Conservation (phyloP, 495 filamentous ascomycete genomes). For the Trichoderma erinaceum region DNA sequence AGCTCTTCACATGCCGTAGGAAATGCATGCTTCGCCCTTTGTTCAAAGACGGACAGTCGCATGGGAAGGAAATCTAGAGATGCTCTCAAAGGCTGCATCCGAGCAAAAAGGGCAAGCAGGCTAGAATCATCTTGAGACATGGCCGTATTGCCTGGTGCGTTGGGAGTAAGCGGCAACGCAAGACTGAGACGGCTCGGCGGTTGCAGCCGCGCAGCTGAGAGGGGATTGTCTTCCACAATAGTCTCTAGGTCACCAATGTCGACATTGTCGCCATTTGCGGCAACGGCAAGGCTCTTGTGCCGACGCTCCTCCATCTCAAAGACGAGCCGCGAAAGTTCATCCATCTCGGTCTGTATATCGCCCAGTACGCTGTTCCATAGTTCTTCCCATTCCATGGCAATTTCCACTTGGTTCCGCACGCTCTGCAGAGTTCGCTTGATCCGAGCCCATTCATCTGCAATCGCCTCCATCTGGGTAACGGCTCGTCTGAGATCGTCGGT, state of each 20-base stretch:
- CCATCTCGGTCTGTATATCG: conserved; percentile 87
- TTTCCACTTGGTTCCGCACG: conserved; percentile 84
- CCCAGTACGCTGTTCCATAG: conserved; percentile 89
- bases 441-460: conserved; percentile 75
- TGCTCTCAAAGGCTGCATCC: conserved; percentile 89
- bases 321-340: conserved; percentile 71
- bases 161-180: conserved; percentile 48
- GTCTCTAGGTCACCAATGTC: conserved; percentile 90
- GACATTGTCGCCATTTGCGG: conserved; percentile 52
- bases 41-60: conserved; percentile 78
- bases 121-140: conserved; percentile 72
- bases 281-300: conserved; percentile 62
- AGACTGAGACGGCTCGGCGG: conserved; percentile 60
- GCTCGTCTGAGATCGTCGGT: conserved; percentile 61
- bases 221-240: conserved; percentile 83
- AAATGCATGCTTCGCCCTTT: conserved; percentile 66
- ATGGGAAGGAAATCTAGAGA: conserved; percentile 97
- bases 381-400: conserved; percentile 98
- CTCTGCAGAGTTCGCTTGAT: conserved; percentile 66
- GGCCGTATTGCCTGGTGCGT: conserved; percentile 49
- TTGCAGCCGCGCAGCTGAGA: conserved; percentile 39
- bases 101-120: conserved; percentile 79
- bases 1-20: conserved; percentile 88
- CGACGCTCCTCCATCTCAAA: conserved; percentile 96
- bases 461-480: conserved; percentile 80